Base-by-base conservation (phyloP, 2,329 filamentous ascomycete genomes). In the Calonectria naviculata region DNA sequence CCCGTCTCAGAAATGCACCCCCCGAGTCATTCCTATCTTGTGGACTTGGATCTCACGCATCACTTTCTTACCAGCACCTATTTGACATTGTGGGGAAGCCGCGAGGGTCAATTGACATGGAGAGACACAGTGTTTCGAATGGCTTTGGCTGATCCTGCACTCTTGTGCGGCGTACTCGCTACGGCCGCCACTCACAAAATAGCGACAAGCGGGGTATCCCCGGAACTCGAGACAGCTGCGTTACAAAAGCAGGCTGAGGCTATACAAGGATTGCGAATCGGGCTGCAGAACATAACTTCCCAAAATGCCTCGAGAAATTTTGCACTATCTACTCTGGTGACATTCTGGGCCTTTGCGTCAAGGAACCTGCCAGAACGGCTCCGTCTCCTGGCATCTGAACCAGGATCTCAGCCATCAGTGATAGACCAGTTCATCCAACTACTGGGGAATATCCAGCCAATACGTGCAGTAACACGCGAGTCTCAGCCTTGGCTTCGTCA, bases 261-360 rank as follows among this genome's bases (percentile, higher is more conserved):
- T 13, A 28, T 74, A 6, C 67, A 70, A 29, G 72, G 67, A 28
- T 38, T 74, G 7, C 54, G 63, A 9, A 34, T 58, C 42, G 52
- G 72, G 4, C 52, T 74, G 4, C 56, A 67, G 29, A 41, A 38
- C 9, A 38, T 73, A 10, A 46, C 70, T 21, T 29, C 46, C 1
- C 56, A 67, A 24, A 68, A 46, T 21, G 68, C 62, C 21, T 67
- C 47, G 19, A 34, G 54, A 13, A 61, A 42, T 12, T 74, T 73
- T 64, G 60, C 67, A 3, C 38, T 75, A 17, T 68, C 68, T 13
- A 67, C 71, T 28, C 67, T 75, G 17, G 72, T 74, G 1, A 68
- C 71, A 24, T 73, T 70, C 31, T 75, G 74, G 74, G 68, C 72
- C 0, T 72, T 75, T 38, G 74, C 71, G 5, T 74, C 74, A 1